phyloP scores from a whole-genome alignment of 192 early-diverging fungal species.

The Podila clonocystis region DNA sequence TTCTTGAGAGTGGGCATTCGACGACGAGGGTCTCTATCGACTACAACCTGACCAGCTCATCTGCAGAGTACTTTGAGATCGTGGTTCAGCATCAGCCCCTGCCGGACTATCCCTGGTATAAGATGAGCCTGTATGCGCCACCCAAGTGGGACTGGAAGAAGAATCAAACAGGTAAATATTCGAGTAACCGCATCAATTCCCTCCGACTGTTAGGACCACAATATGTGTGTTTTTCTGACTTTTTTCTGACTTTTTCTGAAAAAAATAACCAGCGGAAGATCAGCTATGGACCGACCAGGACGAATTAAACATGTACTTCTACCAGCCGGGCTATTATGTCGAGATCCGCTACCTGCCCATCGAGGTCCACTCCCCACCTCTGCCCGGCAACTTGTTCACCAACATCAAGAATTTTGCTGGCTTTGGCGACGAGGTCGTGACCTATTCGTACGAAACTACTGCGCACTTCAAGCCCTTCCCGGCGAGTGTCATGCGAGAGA shows the following conservation, averaged over 20 bases:
- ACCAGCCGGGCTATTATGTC: slow-evolving; percentile 25
- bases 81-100: not conserved
- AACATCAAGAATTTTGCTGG: slow-evolving; percentile 12
- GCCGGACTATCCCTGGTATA: not conserved
- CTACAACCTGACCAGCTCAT: not conserved
- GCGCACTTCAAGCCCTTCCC: slow-evolving; percentile 8
- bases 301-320: slow-evolving; percentile 12
- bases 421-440: not conserved
- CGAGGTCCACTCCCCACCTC: not conserved
- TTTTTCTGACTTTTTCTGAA: too few species aligned
- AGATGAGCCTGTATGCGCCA: not conserved
- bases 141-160: not conserved
- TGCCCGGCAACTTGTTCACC: not conserved
- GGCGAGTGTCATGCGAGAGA: not conserved
- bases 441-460: slow-evolving; percentile 10
- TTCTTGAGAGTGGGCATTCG: too few species aligned
- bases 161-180: too few species aligned
- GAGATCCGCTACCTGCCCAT: slow-evolving; percentile 30
- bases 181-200: too few species aligned
- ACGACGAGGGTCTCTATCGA: not conserved
- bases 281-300: not conserved
- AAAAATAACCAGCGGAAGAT: too few species aligned
- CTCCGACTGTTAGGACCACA: too few species aligned
- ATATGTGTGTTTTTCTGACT: too few species aligned
- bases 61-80: not conserved